Base-by-base conservation (phyloP, 2,329 filamentous ascomycete genomes). In the Sclerotinia spermophila region DNA sequence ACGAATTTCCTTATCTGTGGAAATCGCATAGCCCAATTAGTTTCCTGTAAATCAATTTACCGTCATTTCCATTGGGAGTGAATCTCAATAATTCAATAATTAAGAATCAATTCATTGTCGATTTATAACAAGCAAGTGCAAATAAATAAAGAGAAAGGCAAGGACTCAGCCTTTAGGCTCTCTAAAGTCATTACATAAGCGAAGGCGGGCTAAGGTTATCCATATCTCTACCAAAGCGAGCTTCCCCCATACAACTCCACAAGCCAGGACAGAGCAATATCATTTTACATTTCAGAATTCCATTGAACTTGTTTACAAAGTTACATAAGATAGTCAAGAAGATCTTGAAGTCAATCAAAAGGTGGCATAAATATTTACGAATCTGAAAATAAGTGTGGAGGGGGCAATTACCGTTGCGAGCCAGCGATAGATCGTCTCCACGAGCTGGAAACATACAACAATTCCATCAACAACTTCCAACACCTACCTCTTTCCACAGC, bases 211-310 rank as follows among this genome's bases (percentile, higher is more conserved):
- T 61, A 68, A 71, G 70, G 30, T 70, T 69, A 64, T n/a, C 69
- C 72, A 71, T 75, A 75, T 75, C 75, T 76, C 74, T 72, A 70
- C 71, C 56, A 72, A 73, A 72, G 68, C 67, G 38, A 73, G 59
- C 72, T 53, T 77, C 69, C 68, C 73, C 71, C 69, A 70, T 76
- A 75, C 77, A 77, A 75, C 74, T 75, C 71, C 74, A 72, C 71
- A 68, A 69, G 67, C 72, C 69, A 71, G 70, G 71, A 75, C 72
- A 59, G 55, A 68, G 33, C 48, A 67, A 67, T 30, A 58, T 55
- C 65, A 38, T 24, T 58, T 68, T 48, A 53, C 48, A 24, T 58
- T 68, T 48, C 67, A 55, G 35, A 53, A 69, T 42, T 27, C 58
- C 35, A 51, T 62, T 64, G 19, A 53, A 51, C 51, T 42, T 61